These are phyloP conservation scores for Daldinia caldariorum DNA, from an alignment of 495 filamentous ascomycete genomes.

Conservation along the genomic window DNA sequence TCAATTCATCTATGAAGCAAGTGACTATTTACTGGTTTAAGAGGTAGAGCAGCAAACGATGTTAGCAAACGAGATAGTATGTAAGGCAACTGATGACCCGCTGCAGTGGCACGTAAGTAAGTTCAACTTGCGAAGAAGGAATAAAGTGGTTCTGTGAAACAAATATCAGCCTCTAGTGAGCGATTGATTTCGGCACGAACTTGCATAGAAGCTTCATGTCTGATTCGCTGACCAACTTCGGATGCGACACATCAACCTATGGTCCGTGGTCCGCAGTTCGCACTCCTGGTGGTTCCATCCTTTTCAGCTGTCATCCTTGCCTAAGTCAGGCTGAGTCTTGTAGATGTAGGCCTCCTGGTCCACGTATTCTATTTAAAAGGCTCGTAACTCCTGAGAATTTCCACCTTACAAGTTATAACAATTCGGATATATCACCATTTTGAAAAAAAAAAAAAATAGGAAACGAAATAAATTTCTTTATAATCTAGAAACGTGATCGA, in stretches of 20 bases:
- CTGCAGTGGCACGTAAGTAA: not conserved
- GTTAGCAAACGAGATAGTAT: not conserved
- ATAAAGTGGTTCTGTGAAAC: not conserved
- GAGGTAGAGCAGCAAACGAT: not conserved
- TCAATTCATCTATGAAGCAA: not conserved
- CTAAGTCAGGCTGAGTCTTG: slow-evolving; percentile 17
- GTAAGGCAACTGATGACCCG: not conserved
- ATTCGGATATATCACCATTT: not conserved
- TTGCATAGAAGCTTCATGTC: slow-evolving; percentile 7
- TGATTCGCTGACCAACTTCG: slow-evolving; percentile 24
- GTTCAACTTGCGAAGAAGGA: too few species aligned
- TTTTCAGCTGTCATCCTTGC: slow-evolving; percentile 8
- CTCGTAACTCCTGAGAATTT: not conserved
- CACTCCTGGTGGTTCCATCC: not conserved
- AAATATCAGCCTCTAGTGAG: not conserved
- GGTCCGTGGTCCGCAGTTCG: slow-evolving; percentile 6
- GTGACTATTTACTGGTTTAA: not conserved
- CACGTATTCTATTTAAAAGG: slow-evolving; percentile 7
- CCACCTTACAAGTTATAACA: not conserved
- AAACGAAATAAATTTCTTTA: not conserved
- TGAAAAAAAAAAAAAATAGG: not conserved
- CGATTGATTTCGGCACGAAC: not conserved
- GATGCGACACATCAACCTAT: slow-evolving; percentile 21
- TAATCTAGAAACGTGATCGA: not conserved
- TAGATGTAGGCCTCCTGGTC: slow-evolving; percentile 22